Conservation (phyloP, 2,329 filamentous ascomycete species). For the Dothideomycetes sp. region DNA sequence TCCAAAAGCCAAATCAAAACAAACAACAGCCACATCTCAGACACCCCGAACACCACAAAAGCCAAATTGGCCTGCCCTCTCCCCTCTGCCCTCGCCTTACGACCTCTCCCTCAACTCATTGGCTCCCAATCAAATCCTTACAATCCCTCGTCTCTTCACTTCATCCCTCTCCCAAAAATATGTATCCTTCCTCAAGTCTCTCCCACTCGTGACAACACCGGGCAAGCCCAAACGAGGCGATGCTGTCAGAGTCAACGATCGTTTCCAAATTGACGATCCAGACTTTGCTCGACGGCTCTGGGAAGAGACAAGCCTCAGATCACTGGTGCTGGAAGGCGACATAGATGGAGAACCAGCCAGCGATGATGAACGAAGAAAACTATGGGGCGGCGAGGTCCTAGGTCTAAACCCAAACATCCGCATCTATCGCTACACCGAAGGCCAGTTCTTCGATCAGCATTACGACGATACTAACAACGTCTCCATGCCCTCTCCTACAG, state of each 20-base stretch:
- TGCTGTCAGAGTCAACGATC: slow-evolving; percentile 77
- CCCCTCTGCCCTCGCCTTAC: slow-evolving; percentile 54
- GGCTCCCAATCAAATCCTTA: slow-evolving; percentile 56
- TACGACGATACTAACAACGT: slow-evolving; percentile 83
- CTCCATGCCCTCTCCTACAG: slow-evolving; percentile 41
- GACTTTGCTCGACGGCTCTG: slow-evolving; percentile 66
- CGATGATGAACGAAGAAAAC: slow-evolving; percentile 21
- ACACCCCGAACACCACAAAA: slow-evolving; percentile 6
- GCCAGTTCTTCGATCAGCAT: slow-evolving; percentile 87
- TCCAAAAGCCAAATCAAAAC: slow-evolving; percentile 11
- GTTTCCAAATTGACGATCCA: slow-evolving; percentile 71
- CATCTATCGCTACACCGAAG: slow-evolving; percentile 74
- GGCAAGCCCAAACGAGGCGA: slow-evolving; percentile 68
- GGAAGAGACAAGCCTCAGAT: slow-evolving; percentile 62
- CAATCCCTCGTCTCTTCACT: slow-evolving; percentile 65
- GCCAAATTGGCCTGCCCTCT: slow-evolving; percentile 61
- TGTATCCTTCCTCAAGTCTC: slow-evolving; percentile 56
- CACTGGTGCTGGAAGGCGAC: slow-evolving; percentile 36
- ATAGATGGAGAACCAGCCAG: slow-evolving; percentile 19
- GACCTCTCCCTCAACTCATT: slow-evolving; percentile 51
- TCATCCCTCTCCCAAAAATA: slow-evolving; percentile 64
- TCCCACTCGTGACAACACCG: slow-evolving; percentile 69
- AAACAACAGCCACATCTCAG: slow-evolving; percentile 2
- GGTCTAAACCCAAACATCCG: slow-evolving; percentile 82
- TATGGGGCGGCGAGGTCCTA: slow-evolving; percentile 73